A percentile compares a stretch with the other conserved stretches of the same genome.
Conservation (phyloP, 2,329 filamentous ascomycete genomes). For the Sclerotiophoma versabilis region DNA sequence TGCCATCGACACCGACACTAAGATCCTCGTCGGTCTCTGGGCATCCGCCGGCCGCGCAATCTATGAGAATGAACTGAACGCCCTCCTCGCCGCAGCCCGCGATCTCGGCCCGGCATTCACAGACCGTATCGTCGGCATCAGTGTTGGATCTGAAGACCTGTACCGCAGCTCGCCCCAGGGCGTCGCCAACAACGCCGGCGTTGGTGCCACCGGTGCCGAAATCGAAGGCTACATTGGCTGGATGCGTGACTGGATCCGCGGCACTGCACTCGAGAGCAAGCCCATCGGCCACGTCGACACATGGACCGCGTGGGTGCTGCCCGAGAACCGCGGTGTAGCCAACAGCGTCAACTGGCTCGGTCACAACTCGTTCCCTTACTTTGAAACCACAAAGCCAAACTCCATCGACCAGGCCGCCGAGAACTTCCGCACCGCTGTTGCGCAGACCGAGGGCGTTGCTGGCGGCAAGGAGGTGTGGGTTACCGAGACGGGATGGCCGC, state of each 20-base stretch:
- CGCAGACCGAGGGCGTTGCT: slow-evolving; percentile 64
- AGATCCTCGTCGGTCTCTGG: slow-evolving; percentile 84
- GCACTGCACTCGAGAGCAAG: slow-evolving; percentile 64
- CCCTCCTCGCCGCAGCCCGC: slow-evolving; percentile 71
- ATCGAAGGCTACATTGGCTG: slow-evolving; percentile 74
- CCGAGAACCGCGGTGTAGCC: slow-evolving; percentile 72
- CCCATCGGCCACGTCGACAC: slow-evolving; percentile 86
- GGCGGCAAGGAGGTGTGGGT: slow-evolving; percentile 78
- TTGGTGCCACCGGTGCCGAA: slow-evolving; percentile 67
- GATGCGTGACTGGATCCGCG: slow-evolving; percentile 68
- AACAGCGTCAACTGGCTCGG: slow-evolving; percentile 78
- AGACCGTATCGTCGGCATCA: slow-evolving; percentile 77
- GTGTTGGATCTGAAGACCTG: slow-evolving; percentile 81
- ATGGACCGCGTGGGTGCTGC: slow-evolving; percentile 74
- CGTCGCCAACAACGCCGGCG: slow-evolving; percentile 65
- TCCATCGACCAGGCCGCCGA: slow-evolving; percentile 66
- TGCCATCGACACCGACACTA: slow-evolving; percentile 75
- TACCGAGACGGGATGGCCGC: slow-evolving; percentile 85
- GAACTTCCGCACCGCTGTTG: slow-evolving; percentile 72
- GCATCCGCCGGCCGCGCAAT: slow-evolving; percentile 68
- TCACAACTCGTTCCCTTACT: slow-evolving; percentile 87
- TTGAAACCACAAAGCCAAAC: slow-evolving; percentile 66
- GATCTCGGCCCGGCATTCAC: slow-evolving; percentile 72
- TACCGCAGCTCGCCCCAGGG: slow-evolving; percentile 67
- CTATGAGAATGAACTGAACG: slow-evolving; percentile 76